Base-by-base conservation (phyloP, 768 basidiomycete species). In the Daedaleopsis sinensis region DNA sequence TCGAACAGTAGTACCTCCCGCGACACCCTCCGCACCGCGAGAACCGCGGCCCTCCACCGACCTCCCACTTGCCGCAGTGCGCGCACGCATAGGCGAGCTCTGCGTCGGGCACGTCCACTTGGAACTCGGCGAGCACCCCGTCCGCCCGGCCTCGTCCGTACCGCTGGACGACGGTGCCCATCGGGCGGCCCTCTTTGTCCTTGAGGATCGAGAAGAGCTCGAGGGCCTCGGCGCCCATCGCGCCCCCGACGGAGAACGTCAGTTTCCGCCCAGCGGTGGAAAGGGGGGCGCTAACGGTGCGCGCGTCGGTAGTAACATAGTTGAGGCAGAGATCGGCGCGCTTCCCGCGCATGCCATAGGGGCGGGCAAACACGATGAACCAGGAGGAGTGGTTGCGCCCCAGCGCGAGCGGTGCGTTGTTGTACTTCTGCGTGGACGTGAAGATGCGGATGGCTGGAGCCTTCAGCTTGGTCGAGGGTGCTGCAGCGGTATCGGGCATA, bases 11-110 rank as follows among this genome's bases (percentile, higher is more conserved):
- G 27, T 32, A 32, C 27, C 27, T 32, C 27, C 27, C n/a, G 24
- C 50, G 38, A 48, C 62, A 63, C 37, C 23, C n/a, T 1, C 42
- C 43, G 39, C 62, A 63, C 3, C 44, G 36, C 23, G 15, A 36
- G 36, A 59, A 64, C 32, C 62, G 62, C 24, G 46, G 58, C 16
- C 24, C 42, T 0, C 4, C 11, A 38, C 16, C 9, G 12, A 35
- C 12, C 52, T 63, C 62, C 62, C 62, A 63, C 32, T n/a, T 23
- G 15, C 57, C 57, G 39, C 62, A 63, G 5, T 52, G 62, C 18
- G 62, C 62, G 23, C 62, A 63, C 9, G 46, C 48, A 23, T 51
- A 43, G 6, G 52, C 21, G 24, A 62, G 18, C 19, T 57, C 61
- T 10, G 37, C 49, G 6, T 36, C 48, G 8, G 54, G 42, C 5